Base-by-base conservation (phyloP, 805 yeast species). In the Metschnikowia colocasiae region DNA sequence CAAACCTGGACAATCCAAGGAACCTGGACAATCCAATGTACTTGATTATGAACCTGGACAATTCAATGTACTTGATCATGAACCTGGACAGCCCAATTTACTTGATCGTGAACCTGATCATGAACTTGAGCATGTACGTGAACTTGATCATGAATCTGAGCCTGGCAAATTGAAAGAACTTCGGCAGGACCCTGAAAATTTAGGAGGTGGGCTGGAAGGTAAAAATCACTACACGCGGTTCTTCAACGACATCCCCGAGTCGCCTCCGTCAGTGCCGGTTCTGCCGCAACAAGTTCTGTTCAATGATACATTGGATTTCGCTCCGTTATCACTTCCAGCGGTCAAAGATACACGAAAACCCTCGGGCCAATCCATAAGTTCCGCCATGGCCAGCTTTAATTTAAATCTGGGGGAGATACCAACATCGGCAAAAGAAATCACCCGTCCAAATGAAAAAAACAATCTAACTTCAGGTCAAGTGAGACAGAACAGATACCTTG, bases 251-350 rank as follows among this genome's bases (percentile, higher is more conserved):
- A 61, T 71, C 3, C 77, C 77, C 0, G 76, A 70, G 8, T 63
- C 74, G 5, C 77, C 77, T 4, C 75, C 76, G 1, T 69, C 74
- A 9, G 73, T 67, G 5, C 75, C 76, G 2, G 57, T 63, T 6
- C 71, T 75, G 5, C 75, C 75, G 0, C 64, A 38, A 13, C 19
- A 12, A 34, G 27, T 19, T 32, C 35, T n/a, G 19, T 49, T 15
- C 50, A 46, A 39, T 16, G 20, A 36, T 7, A 2, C 40, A 6
- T 15, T 10, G 15, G 9, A 36, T 15, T 13, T 36, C 10, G 4
- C 30, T 2, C 19, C 20, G 15, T 30, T 25, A 4, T 19, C 40
- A 4, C 19, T 9, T n/a, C 32, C 2, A 29, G 5, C 8, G 12
- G 25, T 8, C 29, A 36, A 36, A 20, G 12, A 20, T 6, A 8